Percentiles rank a stretch among this genome's conserved stretches.
phyloP scores from a whole-genome alignment of 2,329 filamentous ascomycete genomes.

The Pseudogymnoascus sp. region DNA sequence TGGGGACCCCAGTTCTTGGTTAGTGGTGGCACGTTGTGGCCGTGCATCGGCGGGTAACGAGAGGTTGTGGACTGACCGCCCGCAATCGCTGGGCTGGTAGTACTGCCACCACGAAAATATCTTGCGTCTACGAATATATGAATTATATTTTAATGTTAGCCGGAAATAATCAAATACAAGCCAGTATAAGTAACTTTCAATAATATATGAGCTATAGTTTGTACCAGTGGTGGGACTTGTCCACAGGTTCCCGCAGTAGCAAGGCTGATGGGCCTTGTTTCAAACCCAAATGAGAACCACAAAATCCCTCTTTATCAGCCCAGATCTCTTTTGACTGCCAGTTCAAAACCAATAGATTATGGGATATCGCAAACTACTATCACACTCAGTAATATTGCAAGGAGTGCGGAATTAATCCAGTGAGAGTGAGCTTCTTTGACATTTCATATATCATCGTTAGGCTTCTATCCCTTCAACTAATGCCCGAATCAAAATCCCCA shows the following conservation, averaged over 20 bases:
- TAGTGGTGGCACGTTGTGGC: constrained; percentile 2
- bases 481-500: constrained; percentile 13
- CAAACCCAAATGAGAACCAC: background rate
- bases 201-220: background rate
- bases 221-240: background rate
- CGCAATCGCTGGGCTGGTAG: background rate
- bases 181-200: background rate
- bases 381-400: too few relatives aligned
- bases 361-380: background rate
- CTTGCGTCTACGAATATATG: background rate
- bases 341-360: background rate
- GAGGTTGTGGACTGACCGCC: background rate
- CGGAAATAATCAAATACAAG: background rate
- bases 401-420: background rate
- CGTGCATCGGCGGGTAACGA: constrained; percentile 5
- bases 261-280: background rate
- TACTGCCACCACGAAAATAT: background rate
- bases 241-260: background rate
- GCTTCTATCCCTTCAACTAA: background rate
- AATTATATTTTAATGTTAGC: background rate
- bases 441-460: constrained; percentile 8
- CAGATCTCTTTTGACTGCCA: background rate
- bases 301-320: background rate
- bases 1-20: constrained; percentile 6
- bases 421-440: constrained; percentile 7